Evolutionary conservation across 257 asterid species (phyloP).

Genomic region (Solanum medicagineum): DNA sequence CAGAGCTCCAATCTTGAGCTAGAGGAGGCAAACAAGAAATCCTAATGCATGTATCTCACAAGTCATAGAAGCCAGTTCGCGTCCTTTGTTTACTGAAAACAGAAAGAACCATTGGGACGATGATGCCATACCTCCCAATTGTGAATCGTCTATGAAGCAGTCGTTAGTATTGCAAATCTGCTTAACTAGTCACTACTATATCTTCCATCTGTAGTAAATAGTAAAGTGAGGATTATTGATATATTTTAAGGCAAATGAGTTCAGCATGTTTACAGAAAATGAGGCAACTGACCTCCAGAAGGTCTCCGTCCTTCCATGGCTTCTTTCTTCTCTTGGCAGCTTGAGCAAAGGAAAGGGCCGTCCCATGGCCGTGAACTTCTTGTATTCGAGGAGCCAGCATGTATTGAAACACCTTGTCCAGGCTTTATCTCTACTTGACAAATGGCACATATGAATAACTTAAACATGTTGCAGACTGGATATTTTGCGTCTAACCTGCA

Average conservation of each 20-base stretch:
- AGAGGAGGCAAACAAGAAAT: not conserved
- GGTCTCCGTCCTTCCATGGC: conserved; percentile 95
- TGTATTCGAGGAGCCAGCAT: conserved; percentile 33
- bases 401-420: conserved; percentile 86
- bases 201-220: conserved; percentile 49
- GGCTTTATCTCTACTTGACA: conserved; percentile 94
- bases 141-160: conserved; percentile 7
- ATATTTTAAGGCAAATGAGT: not conserved
- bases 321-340: conserved; percentile 93
- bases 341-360: conserved; percentile 86
- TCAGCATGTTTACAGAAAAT: not conserved
- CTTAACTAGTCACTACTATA: conserved; percentile 58
- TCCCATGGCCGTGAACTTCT: conserved; percentile 89
- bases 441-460: conserved; percentile 87
- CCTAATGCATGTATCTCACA: conserved; percentile 15
- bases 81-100: not conserved
- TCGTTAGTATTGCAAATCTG: conserved; percentile 4
- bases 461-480: conserved; percentile 90
- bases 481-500: conserved; percentile 78
- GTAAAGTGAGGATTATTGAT: not conserved
- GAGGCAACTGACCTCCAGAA: conserved; percentile 50
- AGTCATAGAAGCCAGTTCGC: conserved; percentile 29
- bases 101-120: conserved; percentile 9
- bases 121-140: conserved; percentile 11
- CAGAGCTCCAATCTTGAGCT: conserved; percentile 14